Conservation (phyloP, 331 rosid genomes). For the Telfairia occidentalis region DNA sequence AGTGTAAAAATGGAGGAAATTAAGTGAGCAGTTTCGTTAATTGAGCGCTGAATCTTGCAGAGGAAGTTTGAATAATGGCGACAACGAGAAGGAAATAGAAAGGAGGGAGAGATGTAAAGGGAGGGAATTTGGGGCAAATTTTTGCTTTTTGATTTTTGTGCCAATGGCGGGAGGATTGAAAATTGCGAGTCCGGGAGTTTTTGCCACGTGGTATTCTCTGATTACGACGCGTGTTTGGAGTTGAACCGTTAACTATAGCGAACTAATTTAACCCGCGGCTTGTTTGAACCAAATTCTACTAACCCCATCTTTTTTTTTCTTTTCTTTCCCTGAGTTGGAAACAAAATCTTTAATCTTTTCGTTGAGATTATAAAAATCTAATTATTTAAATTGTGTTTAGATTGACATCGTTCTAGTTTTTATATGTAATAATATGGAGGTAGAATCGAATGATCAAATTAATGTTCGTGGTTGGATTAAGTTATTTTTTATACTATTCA, state of each 20-base stretch:
- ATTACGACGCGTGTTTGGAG: neutral
- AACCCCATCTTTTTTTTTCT: neutral
- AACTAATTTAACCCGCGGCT: neutral
- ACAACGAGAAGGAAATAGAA: neutral
- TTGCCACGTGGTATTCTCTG: neutral
- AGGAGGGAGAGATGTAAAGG: neutral
- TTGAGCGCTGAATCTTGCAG: conserved; percentile 19
- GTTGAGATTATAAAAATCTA: too few relatives aligned
- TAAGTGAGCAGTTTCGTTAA: neutral
- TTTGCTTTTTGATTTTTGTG: conserved; percentile 4
- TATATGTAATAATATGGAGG: too few relatives aligned
- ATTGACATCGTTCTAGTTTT: too few relatives aligned
- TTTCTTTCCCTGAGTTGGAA: too few relatives aligned
- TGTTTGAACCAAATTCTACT: neutral
- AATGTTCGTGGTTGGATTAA: too few relatives aligned
- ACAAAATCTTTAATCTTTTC: too few relatives aligned
- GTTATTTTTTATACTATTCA: too few relatives aligned
- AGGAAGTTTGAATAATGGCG: conserved; percentile 19
- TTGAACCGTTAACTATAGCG: neutral
- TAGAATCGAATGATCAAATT: too few relatives aligned
- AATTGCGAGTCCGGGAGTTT: neutral
- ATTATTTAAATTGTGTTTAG: too few relatives aligned
- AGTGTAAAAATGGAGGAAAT: neutral
- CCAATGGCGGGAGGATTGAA: conserved; percentile 26
- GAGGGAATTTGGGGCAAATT: neutral